Evolutionary conservation across 1,284 basidiomycete species (phyloP).

Genomic region (Ceraceosorus guamensis): DNA sequence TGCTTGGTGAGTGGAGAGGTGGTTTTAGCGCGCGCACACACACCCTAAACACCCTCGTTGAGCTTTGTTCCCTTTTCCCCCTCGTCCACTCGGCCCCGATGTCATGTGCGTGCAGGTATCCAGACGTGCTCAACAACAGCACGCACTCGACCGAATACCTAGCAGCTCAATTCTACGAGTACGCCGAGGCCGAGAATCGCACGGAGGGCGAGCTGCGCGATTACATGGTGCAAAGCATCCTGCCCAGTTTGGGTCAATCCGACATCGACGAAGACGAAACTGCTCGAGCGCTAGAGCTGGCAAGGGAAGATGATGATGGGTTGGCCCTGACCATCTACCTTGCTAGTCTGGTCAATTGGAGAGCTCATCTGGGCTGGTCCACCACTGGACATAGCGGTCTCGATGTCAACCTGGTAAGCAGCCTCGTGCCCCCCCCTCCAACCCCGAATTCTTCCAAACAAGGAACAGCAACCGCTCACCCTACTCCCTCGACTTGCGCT

Average conservation of each 20-base stretch:
- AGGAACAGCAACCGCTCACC: too few relatives aligned
- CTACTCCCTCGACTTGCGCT: too few relatives aligned
- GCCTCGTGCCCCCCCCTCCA: too few relatives aligned
- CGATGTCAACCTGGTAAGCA: conserved; percentile 45
- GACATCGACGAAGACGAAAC: conserved; percentile 32
- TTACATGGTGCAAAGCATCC: conserved; percentile 20
- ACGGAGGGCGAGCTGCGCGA: conserved; percentile 31
- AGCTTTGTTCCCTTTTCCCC: too few relatives aligned
- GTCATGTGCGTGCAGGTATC: too few relatives aligned
- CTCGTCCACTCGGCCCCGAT: too few relatives aligned
- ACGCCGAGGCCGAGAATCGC: conserved; percentile 17
- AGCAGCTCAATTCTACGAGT: background rate
- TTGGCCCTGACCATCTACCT: background rate
- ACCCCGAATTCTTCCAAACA: too few relatives aligned
- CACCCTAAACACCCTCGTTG: too few relatives aligned
- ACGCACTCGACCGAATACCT: background rate
- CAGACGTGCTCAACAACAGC: too few relatives aligned
- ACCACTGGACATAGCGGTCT: conserved; percentile 44
- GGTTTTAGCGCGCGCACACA: too few relatives aligned
- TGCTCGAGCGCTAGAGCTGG: conserved; percentile 19
- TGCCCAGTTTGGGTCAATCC: conserved; percentile 19
- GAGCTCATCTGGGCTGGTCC: conserved; percentile 33
- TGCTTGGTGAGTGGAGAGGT: too few relatives aligned
- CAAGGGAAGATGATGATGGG: conserved; percentile 3
- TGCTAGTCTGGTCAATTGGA: conserved; percentile 8